These are phyloP conservation scores for Pisolithus tinctorius DNA, from an alignment of 768 basidiomycete genomes.

Conservation along the genomic window DNA sequence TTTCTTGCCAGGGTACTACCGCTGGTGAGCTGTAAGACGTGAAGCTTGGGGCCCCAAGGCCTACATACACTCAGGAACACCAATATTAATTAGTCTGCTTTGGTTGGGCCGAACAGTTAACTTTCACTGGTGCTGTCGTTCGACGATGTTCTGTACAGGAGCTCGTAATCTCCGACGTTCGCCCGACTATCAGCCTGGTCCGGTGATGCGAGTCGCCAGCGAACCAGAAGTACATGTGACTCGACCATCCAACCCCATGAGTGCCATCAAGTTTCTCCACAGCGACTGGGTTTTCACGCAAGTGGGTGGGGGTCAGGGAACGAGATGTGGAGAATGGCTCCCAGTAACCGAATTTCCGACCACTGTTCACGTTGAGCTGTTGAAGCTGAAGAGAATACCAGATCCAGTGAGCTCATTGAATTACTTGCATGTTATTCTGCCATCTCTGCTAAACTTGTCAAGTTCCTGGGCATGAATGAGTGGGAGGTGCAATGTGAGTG, in stretches of 20 bases:
- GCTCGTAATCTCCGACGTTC: too few species aligned
- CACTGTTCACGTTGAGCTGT: conserved; percentile 79
- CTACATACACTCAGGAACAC: too few species aligned
- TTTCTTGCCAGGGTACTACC: too few species aligned
- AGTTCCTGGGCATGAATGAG: conserved; percentile 77
- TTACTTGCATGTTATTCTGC: not conserved
- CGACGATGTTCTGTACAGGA: too few species aligned
- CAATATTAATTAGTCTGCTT: too few species aligned
- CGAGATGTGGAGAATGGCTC: conserved; percentile 62
- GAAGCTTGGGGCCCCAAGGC: too few species aligned
- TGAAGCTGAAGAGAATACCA: conserved; percentile 66
- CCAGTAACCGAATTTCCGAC: conserved; percentile 66
- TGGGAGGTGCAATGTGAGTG: conserved; percentile 85
- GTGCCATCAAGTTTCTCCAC: conserved; percentile 23
- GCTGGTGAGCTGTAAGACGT: too few species aligned
- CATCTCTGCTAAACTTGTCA: conserved; percentile 7
- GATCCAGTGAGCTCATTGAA: conserved; percentile 59
- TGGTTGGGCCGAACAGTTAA: too few species aligned
- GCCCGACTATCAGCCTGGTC: too few species aligned
- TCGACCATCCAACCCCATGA: conserved; percentile 9
- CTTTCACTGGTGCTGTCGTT: too few species aligned
- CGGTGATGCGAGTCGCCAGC: too few species aligned
- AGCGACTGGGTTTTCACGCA: conserved; percentile 64
- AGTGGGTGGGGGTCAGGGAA: conserved; percentile 52
- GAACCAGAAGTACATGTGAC: not conserved